A percentile compares a stretch with the other conserved stretches of the same genome.
Evolutionary conservation across 2,329 filamentous ascomycete species (phyloP).

Genomic region (Aspergillus pseudoterreus): DNA sequence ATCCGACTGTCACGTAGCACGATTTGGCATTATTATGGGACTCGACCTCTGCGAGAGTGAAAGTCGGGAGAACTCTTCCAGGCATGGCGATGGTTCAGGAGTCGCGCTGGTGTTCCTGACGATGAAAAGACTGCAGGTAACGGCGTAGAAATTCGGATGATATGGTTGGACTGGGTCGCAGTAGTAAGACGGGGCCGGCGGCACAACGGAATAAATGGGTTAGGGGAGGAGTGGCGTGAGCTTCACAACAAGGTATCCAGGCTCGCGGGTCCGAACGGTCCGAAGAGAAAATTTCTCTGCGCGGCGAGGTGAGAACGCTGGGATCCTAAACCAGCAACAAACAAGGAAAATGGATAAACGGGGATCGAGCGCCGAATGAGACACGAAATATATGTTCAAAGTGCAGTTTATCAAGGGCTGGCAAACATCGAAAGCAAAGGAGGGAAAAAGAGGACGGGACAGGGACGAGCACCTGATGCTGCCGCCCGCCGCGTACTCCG

Average conservation of each 20-base stretch:
- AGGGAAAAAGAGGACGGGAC: not conserved
- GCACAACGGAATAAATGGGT: constrained; percentile 13
- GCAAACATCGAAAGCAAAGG: not conserved
- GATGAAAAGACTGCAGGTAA: not conserved
- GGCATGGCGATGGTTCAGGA: constrained; percentile 57
- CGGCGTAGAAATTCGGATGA: constrained; percentile 7
- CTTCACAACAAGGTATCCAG: constrained; percentile 14
- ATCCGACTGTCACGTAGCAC: constrained; percentile 88
- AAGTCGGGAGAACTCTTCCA: constrained; percentile 74
- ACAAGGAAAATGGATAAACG: not conserved
- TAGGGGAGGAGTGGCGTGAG: constrained; percentile 20
- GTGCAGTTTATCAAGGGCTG: too few relatives aligned
- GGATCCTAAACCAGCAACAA: not conserved
- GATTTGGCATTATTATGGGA: constrained; percentile 75
- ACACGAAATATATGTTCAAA: not conserved
- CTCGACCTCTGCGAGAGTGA: constrained; percentile 76
- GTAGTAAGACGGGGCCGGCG: constrained; percentile 3
- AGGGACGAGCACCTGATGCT: not conserved
- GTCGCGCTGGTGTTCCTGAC: not conserved
- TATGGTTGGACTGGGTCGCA: constrained; percentile 7
- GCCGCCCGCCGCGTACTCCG: not conserved
- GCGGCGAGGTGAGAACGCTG: not conserved
- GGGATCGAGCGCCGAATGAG: not conserved
- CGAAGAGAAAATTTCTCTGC: constrained; percentile 11
- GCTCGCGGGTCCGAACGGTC: constrained; percentile 17